These are phyloP conservation scores for Volvox carteri DNA, from an alignment of 163 green algal species.

Conservation along the genomic window DNA sequence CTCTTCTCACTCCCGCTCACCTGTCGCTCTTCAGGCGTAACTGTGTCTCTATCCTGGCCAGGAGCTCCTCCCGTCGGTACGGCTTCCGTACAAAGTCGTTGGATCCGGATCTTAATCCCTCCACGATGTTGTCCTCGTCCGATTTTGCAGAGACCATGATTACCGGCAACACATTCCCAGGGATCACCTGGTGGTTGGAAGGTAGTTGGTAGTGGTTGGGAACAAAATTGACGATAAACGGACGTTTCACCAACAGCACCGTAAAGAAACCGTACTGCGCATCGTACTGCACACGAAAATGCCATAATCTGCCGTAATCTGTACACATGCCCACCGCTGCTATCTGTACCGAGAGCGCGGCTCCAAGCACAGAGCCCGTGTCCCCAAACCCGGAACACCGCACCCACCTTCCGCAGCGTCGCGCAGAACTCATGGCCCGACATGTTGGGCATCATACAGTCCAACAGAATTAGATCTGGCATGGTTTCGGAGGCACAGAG, in stretches of 20 bases:
- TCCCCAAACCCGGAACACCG: no score
- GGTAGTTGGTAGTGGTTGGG: not conserved
- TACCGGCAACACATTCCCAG: conserved; percentile 73
- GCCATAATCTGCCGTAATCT: no score
- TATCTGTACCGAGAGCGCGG: no score
- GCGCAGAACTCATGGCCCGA: conserved; percentile 70
- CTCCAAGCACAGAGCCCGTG: no score
- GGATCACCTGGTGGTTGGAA: conserved; percentile 58
- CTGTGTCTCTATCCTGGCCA: conserved; percentile 72
- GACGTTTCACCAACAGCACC: no score
- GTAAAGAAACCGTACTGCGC: no score
- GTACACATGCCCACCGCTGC: no score
- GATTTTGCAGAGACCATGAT: conserved; percentile 79
- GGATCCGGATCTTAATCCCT: conserved; percentile 70
- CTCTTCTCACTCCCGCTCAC: conserved; percentile 14
- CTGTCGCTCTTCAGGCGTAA: conserved; percentile 68
- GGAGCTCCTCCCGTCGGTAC: conserved; percentile 67
- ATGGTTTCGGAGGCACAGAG: conserved; percentile 59
- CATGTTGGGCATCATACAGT: conserved; percentile 84
- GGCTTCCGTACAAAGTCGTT: conserved; percentile 79
- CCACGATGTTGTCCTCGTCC: conserved; percentile 76
- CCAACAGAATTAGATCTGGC: conserved; percentile 80
- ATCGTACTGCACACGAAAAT: no score
- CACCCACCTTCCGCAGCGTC: conserved; percentile 48
- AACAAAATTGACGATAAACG: no score